Evolutionary conservation across 1,139 yeast species (phyloP).

Genomic region (Blastobotrys capitulatus): DNA sequence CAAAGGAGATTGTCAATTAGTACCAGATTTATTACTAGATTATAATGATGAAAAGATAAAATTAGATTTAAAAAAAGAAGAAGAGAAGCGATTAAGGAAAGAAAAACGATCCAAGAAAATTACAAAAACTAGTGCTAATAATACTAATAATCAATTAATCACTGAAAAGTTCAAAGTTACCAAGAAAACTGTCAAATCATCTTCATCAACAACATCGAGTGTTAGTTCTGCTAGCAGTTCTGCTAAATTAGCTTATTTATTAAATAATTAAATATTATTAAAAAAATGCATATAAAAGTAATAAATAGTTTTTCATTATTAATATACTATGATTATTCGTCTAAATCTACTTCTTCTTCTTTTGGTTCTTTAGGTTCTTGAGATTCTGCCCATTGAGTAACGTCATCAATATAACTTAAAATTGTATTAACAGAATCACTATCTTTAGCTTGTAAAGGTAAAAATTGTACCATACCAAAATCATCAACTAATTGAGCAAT

Average conservation of each 20-base stretch:
- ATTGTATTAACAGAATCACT: slow-evolving; percentile 79
- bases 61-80: slow-evolving; percentile 13
- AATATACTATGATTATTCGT: slow-evolving; percentile 37
- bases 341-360: slow-evolving; percentile 67
- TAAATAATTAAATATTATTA: not conserved
- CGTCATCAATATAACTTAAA: slow-evolving; percentile 88
- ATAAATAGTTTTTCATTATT: not conserved
- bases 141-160: slow-evolving; percentile 6
- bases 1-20: slow-evolving; percentile 54
- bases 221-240: not conserved
- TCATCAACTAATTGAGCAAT: slow-evolving; percentile 85
- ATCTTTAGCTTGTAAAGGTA: slow-evolving; percentile 81
- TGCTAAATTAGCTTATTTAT: not conserved
- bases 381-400: slow-evolving; percentile 94
- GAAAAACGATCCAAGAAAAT: slow-evolving; percentile 8
- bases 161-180: slow-evolving; percentile 15
- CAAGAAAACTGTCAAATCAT: too few relatives aligned
- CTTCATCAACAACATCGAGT: not conserved
- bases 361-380: slow-evolving; percentile 97
- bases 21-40: slow-evolving; percentile 36
- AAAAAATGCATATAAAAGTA: not conserved
- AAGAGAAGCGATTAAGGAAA: slow-evolving; percentile 14
- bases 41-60: slow-evolving; percentile 26
- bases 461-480: slow-evolving; percentile 96
- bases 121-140: too few relatives aligned